Evolutionary conservation across 2,329 filamentous ascomycete genomes (phyloP).

Genomic region (Exophiala sideris): DNA sequence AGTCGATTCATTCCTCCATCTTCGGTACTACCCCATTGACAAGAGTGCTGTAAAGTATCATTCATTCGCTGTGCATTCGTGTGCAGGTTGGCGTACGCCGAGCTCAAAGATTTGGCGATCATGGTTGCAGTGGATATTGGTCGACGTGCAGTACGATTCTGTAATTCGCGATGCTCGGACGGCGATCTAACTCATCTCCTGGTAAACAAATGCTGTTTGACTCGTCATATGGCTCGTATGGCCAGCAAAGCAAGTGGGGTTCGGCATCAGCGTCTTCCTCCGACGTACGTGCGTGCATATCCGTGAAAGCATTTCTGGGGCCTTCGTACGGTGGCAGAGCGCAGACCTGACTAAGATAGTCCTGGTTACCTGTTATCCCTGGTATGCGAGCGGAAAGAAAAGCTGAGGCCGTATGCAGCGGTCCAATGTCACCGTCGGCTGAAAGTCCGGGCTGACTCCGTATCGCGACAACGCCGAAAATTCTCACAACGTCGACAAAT

Average conservation of each 20-base stretch:
- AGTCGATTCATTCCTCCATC: conserved; percentile 48
- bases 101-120: background rate
- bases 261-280: background rate
- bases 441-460: no score
- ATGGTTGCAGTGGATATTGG: background rate
- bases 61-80: background rate
- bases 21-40: conserved; percentile 11
- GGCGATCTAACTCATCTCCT: background rate
- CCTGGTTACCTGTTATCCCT: no score
- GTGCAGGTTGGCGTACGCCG: background rate
- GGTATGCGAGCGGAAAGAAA: no score
- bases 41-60: background rate
- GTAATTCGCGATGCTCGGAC: no score
- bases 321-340: no score
- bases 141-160: background rate
- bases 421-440: no score
- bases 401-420: no score
- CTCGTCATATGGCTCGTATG: background rate
- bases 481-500: no score
- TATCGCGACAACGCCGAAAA: no score
- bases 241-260: background rate
- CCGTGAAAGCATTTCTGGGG: no score
- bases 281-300: background rate
- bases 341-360: no score
- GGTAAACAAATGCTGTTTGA: background rate